Conservation (phyloP, 345 rosid genomes). For the Acer negundo region DNA sequence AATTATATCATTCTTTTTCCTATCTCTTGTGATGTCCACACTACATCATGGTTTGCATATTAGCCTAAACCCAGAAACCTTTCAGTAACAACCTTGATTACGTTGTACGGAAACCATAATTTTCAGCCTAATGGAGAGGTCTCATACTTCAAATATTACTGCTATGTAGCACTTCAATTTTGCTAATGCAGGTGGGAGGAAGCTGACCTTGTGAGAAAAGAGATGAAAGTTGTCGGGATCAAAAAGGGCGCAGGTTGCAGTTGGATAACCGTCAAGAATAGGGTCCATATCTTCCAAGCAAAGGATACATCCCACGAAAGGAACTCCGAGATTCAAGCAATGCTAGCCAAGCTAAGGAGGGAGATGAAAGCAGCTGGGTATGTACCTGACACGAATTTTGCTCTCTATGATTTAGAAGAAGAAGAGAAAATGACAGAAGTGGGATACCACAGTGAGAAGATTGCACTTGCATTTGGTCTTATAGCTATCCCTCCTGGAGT, state of each 20-base stretch:
- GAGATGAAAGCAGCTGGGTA: slow-evolving; percentile 74
- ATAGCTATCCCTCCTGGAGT: slow-evolving; percentile 53
- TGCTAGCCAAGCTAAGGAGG: slow-evolving; percentile 47
- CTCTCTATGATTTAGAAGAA: slow-evolving; percentile 82
- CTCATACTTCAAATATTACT: slow-evolving; percentile 3
- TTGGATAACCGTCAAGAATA: slow-evolving; percentile 74
- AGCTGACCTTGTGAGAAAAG: slow-evolving; percentile 64
- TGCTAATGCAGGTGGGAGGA: slow-evolving; percentile 73
- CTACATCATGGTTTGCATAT: not conserved
- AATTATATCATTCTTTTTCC: not conserved
- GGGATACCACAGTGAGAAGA: slow-evolving; percentile 78
- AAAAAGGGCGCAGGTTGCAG: slow-evolving; percentile 84
- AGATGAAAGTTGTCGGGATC: slow-evolving; percentile 68
- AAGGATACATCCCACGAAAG: slow-evolving; percentile 68
- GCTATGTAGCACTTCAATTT: not conserved
- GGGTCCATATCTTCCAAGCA: slow-evolving; percentile 77
- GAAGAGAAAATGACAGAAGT: slow-evolving; percentile 80
- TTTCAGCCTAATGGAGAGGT: not conserved
- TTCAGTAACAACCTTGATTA: not conserved
- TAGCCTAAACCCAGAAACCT: not conserved
- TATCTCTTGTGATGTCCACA: slow-evolving; percentile 1
- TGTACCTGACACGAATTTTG: slow-evolving; percentile 53
- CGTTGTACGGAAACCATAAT: not conserved
- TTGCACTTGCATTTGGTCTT: slow-evolving; percentile 82
- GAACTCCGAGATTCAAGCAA: slow-evolving; percentile 62